These are phyloP conservation scores for Lithohypha guttulata DNA, from an alignment of 2,329 filamentous ascomycete species.

Conservation along the genomic window DNA sequence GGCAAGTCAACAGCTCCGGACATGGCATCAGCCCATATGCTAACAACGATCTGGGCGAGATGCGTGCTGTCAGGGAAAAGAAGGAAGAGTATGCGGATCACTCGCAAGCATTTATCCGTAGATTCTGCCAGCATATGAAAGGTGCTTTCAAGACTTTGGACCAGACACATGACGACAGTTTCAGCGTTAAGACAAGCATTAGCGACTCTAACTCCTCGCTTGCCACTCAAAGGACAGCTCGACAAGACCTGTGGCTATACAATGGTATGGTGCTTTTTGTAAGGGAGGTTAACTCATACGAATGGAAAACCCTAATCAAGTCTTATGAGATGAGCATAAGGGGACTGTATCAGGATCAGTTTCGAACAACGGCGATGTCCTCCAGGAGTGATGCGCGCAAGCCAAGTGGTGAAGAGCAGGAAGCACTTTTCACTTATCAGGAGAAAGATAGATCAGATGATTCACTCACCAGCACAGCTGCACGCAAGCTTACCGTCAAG, in stretches of 20 bases:
- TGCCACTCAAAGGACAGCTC: slow-evolving; percentile 58
- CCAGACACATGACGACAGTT: slow-evolving; percentile 49
- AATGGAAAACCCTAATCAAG: slow-evolving; percentile 70
- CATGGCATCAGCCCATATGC: slow-evolving; percentile 47
- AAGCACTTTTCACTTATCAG: slow-evolving; percentile 78
- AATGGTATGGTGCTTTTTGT: slow-evolving; percentile 79
- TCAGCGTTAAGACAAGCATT: slow-evolving; percentile 28
- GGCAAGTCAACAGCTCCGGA: slow-evolving; percentile 30
- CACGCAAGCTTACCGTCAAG: slow-evolving; percentile 86
- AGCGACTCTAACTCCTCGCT: slow-evolving; percentile 45
- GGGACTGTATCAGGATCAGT: slow-evolving; percentile 69
- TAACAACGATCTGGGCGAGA: slow-evolving; percentile 66
- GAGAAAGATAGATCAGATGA: slow-evolving; percentile 77
- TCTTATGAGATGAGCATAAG: slow-evolving; percentile 70
- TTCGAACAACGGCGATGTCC: slow-evolving; percentile 61
- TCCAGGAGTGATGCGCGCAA: slow-evolving; percentile 76
- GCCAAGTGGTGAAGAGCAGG: slow-evolving; percentile 63
- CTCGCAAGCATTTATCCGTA: slow-evolving; percentile 63
- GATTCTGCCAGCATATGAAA: slow-evolving; percentile 72
- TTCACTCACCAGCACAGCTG: slow-evolving; percentile 55
- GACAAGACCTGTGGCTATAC: slow-evolving; percentile 74
- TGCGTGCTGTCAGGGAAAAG: slow-evolving; percentile 91
- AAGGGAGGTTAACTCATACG: slow-evolving; percentile 67
- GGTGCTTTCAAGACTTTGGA: slow-evolving; percentile 68
- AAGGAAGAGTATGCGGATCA: slow-evolving; percentile 77